Base-by-base conservation (phyloP, 2,329 filamentous ascomycete genomes). In the Epichloe gansuensis region DNA sequence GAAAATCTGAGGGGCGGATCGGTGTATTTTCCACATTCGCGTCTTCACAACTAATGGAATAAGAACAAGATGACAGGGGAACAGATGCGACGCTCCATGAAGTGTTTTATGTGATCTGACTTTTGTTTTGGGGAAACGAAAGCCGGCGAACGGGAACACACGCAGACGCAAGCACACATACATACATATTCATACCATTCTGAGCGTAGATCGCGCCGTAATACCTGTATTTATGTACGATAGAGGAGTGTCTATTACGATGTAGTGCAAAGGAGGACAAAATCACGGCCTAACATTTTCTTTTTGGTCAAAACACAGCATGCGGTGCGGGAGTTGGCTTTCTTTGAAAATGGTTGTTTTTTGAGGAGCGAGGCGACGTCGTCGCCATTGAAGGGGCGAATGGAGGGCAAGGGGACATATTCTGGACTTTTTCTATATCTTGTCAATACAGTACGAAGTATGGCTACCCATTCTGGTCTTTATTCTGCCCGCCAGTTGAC, bases 181-280 rank as follows among this genome's bases (percentile, higher is more conserved):
- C 46, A 53, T 48, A 45, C 13, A 21, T 38, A 8, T 43, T 23
- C 43, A 21, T 4, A 39, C 28, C 37, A 17, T 17, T 13, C 3
- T n/a, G 39, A 44, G 35, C 39, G 55, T 49, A 45, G 57, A 54
- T 54, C 37, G 58, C 59, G 59, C 60, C 61, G 60, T 67, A 68
- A 67, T 63, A 62, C 60, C 63, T 67, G 65, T 68, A 65, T 59
- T 60, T 62, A 60, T 69, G 67, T 69, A 69, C 63, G 61, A 69
- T 67, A 64, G 45, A 45, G 35, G 49, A 56, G 54, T 56, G 60
- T 61, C 56, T 54, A 56, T 61, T 59, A 60, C 54, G 59, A 62
- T 59, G 61, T 46, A 41, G 50, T 52, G 42, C 21, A 42, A 37
- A 34, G 48, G 50, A 31, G 53, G 53, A 28, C 38, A 53, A 55